A percentile compares a stretch with the other conserved stretches of the same genome.
These are phyloP conservation scores for Escovopsis sp. DNA, from an alignment of 2,329 filamentous ascomycete genomes.

Conservation along the genomic window DNA sequence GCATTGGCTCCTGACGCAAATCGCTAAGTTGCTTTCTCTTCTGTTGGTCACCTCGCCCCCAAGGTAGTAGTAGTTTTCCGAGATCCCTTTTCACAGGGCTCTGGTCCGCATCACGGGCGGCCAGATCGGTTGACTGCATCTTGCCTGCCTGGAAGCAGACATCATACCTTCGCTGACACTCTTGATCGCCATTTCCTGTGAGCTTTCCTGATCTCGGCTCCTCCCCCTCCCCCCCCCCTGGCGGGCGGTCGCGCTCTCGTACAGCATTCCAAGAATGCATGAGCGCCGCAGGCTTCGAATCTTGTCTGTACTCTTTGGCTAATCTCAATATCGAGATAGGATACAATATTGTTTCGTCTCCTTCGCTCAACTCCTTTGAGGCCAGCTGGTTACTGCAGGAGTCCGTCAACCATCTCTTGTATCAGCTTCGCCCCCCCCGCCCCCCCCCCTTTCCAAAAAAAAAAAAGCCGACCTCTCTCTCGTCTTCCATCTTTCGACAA, in stretches of 20 bases:
- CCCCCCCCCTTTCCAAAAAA: no score
- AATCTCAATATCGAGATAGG: conserved; percentile 10
- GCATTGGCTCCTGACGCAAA: not conserved
- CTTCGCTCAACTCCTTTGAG: conserved; percentile 50
- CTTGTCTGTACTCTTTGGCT: not conserved
- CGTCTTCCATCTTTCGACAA: conserved; percentile 1
- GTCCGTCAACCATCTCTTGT: conserved; percentile 22
- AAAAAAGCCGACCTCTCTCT: no score
- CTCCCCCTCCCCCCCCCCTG: not conserved
- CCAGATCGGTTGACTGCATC: conserved; percentile 14
- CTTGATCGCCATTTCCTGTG: conserved; percentile 16
- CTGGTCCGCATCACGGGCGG: conserved; percentile 15
- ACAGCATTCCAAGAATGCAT: not conserved
- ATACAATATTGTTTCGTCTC: conserved; percentile 18
- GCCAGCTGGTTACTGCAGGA: conserved; percentile 77
- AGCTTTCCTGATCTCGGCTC: conserved; percentile 2
- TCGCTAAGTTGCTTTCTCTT: not conserved
- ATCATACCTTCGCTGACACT: conserved; percentile 17
- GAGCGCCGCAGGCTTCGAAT: conserved; percentile 4
- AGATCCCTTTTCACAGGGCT: conserved; percentile 8
- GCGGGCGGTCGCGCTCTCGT: no score
- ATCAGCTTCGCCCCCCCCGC: conserved; percentile 8
- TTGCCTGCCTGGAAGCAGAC: conserved; percentile 27
- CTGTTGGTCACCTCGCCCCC: not conserved
- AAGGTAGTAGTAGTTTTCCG: not conserved